Evolutionary conservation across 2,329 filamentous ascomycete species (phyloP), one percentile per base, ranked within the genome.

Genomic region (Metarhizium rileyi): DNA sequence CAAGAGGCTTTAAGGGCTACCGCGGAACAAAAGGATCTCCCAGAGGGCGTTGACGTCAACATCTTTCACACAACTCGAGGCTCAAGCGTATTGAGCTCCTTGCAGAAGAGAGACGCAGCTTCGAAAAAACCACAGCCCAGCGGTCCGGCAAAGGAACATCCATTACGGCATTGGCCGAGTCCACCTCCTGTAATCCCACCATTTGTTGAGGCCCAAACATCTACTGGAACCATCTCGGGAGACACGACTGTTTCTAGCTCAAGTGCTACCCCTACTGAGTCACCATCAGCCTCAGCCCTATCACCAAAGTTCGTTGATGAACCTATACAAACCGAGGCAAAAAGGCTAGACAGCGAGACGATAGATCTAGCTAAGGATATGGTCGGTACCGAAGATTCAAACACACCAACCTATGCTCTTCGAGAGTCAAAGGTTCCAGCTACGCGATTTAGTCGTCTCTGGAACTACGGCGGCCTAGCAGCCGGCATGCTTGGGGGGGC

Each of bases 401-500:
- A 48, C 26, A 51, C 62, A 26, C 55, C 62, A 47, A 52, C 60
- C 28, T 89, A 94, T 61, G 75, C 85, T 52, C 81, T 98, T 63
- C 78, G 85, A 49, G 91, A 97, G 61, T 98, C 93, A 9, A 84
- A 83, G 54, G 90, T 98, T 0, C 93, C 93, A 1, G 87, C 93
- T 0, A 89, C 90, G 7, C 83, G 93, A 4, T 69, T 98, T 47
- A 86, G 90, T 41, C 80, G 93, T 49, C 71, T 98, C 23, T 96
- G 91, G 87, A 94, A 98, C 66, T 98, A 97, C 63, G 81, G 89
- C 50, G 90, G 93, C 0, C 77, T 98, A 5, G 93, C 90, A 25
- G 91, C 90, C 1, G 94, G 91, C 44, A 95, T 98, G 90, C 82
- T 95, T 7, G 87, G 94, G 59, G 93, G 93, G 1, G 90, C 90